Evolutionary conservation across 768 basidiomycete species (phyloP), one percentile per base, ranked within the genome.

Genomic region (Naganishia vaughanmartiniae): DNA sequence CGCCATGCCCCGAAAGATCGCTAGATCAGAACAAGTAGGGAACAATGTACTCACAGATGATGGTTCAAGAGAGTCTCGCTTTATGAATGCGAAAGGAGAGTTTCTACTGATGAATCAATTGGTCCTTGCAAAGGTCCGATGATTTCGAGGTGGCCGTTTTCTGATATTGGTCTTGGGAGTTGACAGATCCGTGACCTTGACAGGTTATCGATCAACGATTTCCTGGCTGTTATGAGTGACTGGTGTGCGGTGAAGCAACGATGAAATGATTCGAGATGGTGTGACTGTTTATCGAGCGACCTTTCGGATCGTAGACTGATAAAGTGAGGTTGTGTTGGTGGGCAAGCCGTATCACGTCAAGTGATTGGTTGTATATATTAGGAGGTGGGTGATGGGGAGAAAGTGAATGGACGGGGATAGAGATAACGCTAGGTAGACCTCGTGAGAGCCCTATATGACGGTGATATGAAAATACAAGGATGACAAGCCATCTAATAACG

Each of bases 321-420:
- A 33, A 48, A n/a, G 34, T 24, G 26, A 33, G 42, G 48, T 15
- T 46, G 31, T 10, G 46, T 51, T 66, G n/a, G 46, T 21, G 24
- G 48, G 45, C 46, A 48, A 33, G 45, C 19, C 42, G 63, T 53
- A 54, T 66, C 65, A 66, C 46, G 46, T 66, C 65, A 66, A 66
- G 65, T 66, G 65, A 66, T 33, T 31, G 65, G 46, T 63, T 39
- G 24, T 63, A 5, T 26, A 14, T 7, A 45, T 19, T 65, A 12
- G 12, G 33, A n/a, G 21, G 30, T 53, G 63, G 45, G 30, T 19
- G 26, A 21, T 26, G 63, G 36, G n/a, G 65, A 15, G 48, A 42
- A 33, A 19, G 45, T 39, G 65, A 66, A 42, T 34, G 55, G 55
- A 33, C 4, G 46, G 24, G 65, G 53, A 31, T 53, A 53, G 30